phyloP scores from a whole-genome alignment of 805 yeast genomes.

The Yarrowia osloensis region DNA sequence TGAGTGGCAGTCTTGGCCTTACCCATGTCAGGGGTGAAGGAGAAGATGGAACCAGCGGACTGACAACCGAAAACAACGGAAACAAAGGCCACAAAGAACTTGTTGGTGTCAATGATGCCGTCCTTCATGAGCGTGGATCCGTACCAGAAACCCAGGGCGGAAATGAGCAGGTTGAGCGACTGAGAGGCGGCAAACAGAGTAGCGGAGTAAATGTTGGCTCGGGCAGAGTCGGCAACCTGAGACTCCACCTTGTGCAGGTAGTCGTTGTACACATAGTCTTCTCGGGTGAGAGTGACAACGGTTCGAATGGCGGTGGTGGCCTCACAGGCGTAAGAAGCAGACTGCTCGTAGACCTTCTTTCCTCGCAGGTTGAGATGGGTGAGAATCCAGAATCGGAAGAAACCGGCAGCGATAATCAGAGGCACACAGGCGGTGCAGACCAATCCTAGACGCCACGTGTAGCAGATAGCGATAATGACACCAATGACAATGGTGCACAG shows the following conservation, averaged over 20 bases:
- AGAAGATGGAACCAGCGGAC: slow-evolving; percentile 46
- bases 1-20: slow-evolving; percentile 46
- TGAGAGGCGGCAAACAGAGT: slow-evolving; percentile 45
- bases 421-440: slow-evolving; percentile 47
- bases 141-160: slow-evolving; percentile 49
- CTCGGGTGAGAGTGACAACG: slow-evolving; percentile 47
- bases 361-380: slow-evolving; percentile 43
- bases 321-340: slow-evolving; percentile 48
- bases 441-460: slow-evolving; percentile 47
- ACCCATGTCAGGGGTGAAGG: slow-evolving; percentile 49
- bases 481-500: slow-evolving; percentile 46
- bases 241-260: slow-evolving; percentile 40
- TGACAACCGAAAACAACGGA: slow-evolving; percentile 48
- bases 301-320: slow-evolving; percentile 46
- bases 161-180: slow-evolving; percentile 46
- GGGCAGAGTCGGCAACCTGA: slow-evolving; percentile 41
- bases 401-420: slow-evolving; percentile 46
- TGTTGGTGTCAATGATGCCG: slow-evolving; percentile 39
- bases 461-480: slow-evolving; percentile 44
- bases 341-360: slow-evolving; percentile 44
- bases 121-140: slow-evolving; percentile 45
- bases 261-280: slow-evolving; percentile 42
- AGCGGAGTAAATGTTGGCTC: slow-evolving; percentile 41
- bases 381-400: slow-evolving; percentile 44
- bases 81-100: slow-evolving; percentile 46